Evolutionary conservation across 2,329 filamentous ascomycete species (phyloP).

Genomic region (Parascedosporium putredinis): DNA sequence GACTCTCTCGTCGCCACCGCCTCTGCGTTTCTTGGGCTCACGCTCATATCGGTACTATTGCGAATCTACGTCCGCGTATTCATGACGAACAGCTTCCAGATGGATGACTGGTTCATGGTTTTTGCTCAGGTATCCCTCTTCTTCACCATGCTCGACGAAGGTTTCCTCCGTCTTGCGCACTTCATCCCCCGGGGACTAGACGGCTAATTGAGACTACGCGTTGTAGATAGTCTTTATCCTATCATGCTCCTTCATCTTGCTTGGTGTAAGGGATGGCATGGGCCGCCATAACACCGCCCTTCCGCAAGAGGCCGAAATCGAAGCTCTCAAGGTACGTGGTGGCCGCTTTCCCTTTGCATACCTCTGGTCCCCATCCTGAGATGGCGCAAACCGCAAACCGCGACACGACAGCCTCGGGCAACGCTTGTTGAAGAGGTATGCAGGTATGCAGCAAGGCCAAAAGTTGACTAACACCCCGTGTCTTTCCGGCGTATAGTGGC

Average conservation of each 20-base stretch:
- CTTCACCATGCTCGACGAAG: too few relatives aligned
- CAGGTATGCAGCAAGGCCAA: too few relatives aligned
- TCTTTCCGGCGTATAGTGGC: too few relatives aligned
- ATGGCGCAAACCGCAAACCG: too few relatives aligned
- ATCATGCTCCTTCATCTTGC: conserved; percentile 34
- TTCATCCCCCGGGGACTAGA: too few relatives aligned
- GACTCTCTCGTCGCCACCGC: conserved; percentile 24
- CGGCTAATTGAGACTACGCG: conserved; percentile 6
- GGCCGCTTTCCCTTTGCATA: not conserved
- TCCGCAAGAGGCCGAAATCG: conserved; percentile 26
- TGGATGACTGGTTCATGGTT: conserved; percentile 46
- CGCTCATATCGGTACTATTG: conserved; percentile 31
- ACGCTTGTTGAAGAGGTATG: too few relatives aligned
- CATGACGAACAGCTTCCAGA: conserved; percentile 33
- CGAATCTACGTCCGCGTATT: conserved; percentile 32
- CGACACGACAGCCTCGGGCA: too few relatives aligned
- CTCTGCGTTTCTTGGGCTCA: conserved; percentile 26
- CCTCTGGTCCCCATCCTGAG: too few relatives aligned
- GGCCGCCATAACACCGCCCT: conserved; percentile 38
- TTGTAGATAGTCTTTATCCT: conserved; percentile 33
- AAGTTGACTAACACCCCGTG: not conserved
- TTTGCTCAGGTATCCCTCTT: conserved; percentile 26
- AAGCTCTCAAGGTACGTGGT: conserved; percentile 32
- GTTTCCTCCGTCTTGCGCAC: too few relatives aligned
- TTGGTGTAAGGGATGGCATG: conserved; percentile 30